Base-by-base conservation (phyloP, 2,329 filamentous ascomycete genomes). In the Lomentospora prolificans region DNA sequence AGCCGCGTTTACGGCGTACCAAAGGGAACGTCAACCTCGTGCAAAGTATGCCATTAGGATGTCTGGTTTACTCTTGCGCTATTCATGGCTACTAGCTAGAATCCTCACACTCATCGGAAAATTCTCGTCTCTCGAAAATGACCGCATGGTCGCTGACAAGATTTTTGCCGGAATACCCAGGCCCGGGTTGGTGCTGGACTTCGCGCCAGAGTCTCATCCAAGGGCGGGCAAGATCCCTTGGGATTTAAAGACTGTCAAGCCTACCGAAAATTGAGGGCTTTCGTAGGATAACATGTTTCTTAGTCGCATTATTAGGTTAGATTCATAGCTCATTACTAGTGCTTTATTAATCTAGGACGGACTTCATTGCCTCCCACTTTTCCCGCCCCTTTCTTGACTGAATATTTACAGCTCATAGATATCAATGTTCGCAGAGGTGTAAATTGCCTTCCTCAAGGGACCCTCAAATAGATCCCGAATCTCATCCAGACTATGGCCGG, bases 391-490 rank as follows among this genome's bases (percentile, higher is more conserved):
- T n/a, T n/a, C n/a, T n/a, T n/a, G n/a, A n/a, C n/a, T n/a, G 46
- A 50, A 19, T 19, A 39, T 39, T 39, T 39, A 39, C 33, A n/a
- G 33, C 12, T 39, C 8, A 24, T 36, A 53, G 33, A 36, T 39
- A 9, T 12, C 24, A 8, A 53, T 31, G 17, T 53, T 53, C 30
- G 51, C 8, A 4, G 51, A 53, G 6, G 51, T 53, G 52, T 48
- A 54, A 25, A 55, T 55, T 3, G 53, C 53, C 53, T 51, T 50
- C 22, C 53, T 25, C 10, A 55, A 28, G 22, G 66, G 67, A 8
- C 57, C 57, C 55, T 69, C 64, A 22, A 69, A 67, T 41, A 68
- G 51, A 8, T 64, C 61, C 1, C 63, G 61, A 22, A 68, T 65
- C 55, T 62, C 56, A 3, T 65, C 62, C 4, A 70, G 55, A 33